Evolutionary conservation across 768 basidiomycete species (phyloP).

Genomic region (Royoungia palumana): DNA sequence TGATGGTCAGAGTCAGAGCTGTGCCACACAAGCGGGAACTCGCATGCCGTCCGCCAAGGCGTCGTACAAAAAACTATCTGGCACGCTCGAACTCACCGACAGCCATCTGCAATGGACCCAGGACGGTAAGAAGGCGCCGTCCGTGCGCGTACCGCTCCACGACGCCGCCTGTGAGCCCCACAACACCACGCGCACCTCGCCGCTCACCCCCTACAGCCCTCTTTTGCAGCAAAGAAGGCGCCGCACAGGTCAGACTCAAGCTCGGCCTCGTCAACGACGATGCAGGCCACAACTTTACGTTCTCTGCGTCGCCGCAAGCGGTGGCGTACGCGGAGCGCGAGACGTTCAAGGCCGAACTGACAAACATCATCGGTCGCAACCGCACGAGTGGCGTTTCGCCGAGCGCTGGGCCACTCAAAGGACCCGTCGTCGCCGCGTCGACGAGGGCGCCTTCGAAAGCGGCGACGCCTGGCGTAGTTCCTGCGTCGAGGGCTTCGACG

Average conservation of each 20-base stretch:
- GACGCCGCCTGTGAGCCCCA: conserved; percentile 54
- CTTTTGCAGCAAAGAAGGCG: conserved; percentile 83
- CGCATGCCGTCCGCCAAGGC: conserved; percentile 71
- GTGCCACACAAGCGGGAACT: background rate
- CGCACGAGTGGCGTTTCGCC: conserved; percentile 36
- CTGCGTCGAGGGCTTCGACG: conserved; percentile 43
- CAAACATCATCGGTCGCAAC: conserved; percentile 73
- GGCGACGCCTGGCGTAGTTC: conserved; percentile 29
- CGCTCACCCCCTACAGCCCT: conserved; percentile 47
- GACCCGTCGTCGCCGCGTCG: conserved; percentile 18
- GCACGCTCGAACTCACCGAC: conserved; percentile 72
- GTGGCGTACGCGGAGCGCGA: conserved; percentile 71
- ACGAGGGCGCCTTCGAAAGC: conserved; percentile 21
- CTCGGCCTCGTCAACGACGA: conserved; percentile 67
- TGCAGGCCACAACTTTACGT: conserved; percentile 79
- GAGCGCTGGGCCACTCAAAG: conserved; percentile 19
- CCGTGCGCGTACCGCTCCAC: conserved; percentile 58
- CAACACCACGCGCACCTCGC: conserved; percentile 6
- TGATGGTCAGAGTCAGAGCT: background rate
- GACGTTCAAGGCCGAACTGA: conserved; percentile 77
- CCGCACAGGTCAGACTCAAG: conserved; percentile 75
- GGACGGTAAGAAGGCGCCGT: conserved; percentile 61
- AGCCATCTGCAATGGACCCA: conserved; percentile 77
- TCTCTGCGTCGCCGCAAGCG: conserved; percentile 56
- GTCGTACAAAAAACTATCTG: conserved; percentile 79